phyloP scores from a whole-genome alignment of 2,329 filamentous ascomycete species.

The Neobulgaria alba region DNA sequence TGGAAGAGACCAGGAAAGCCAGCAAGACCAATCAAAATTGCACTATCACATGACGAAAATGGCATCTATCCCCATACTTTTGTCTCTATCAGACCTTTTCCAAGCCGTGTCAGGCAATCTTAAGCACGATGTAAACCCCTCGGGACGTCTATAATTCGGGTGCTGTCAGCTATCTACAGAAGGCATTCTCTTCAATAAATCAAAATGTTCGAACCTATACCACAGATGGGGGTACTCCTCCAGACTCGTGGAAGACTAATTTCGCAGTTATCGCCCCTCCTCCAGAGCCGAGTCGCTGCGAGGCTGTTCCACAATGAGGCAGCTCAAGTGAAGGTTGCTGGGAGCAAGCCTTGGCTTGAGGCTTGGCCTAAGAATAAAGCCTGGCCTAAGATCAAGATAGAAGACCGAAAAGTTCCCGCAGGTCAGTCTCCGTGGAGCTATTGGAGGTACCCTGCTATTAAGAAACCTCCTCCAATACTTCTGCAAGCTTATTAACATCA shows the following conservation, averaged over 20 bases:
- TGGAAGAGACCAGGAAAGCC: too few species aligned
- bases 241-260: background rate
- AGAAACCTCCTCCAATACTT: background rate
- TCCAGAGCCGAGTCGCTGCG: background rate
- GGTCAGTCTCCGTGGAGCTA: constrained; percentile 1
- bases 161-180: too few species aligned
- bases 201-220: background rate
- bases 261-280: background rate
- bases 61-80: too few species aligned
- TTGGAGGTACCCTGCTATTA: background rate
- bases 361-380: too few species aligned
- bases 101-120: too few species aligned
- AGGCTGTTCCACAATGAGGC: background rate
- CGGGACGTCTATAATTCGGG: too few species aligned
- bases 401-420: background rate
- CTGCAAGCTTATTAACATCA: background rate
- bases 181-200: background rate
- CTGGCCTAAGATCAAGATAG: background rate
- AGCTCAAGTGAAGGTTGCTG: background rate
- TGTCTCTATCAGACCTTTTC: too few species aligned
- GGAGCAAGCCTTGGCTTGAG: too few species aligned
- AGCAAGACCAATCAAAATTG: too few species aligned
- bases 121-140: too few species aligned
- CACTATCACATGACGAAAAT: too few species aligned
- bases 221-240: background rate